Evolutionary conservation across 805 yeast genomes (phyloP).

Genomic region (Torulaspora indica): DNA sequence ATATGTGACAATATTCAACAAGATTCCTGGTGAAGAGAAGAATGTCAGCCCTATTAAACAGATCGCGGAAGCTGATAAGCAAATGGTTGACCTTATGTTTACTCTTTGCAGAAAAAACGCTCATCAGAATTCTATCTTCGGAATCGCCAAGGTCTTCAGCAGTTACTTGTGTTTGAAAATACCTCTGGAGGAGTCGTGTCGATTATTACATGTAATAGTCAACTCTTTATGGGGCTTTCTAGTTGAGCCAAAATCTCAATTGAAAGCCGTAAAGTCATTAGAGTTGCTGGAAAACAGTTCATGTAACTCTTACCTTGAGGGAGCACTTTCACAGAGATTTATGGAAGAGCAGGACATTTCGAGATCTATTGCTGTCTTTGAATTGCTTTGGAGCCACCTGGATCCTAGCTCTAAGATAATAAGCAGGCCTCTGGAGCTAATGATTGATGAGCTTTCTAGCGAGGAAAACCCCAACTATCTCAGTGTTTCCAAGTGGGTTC

Average conservation of each 20-base stretch:
- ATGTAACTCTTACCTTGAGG: conserved; percentile 58
- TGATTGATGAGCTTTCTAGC: conserved; percentile 58
- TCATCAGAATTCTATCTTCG: conserved; percentile 21
- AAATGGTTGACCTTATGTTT: conserved; percentile 32
- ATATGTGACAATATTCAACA: conserved; percentile 39
- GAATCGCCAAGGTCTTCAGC: conserved; percentile 32
- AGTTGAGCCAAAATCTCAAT: conserved; percentile 50
- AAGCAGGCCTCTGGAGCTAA: conserved; percentile 57
- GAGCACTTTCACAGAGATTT: conserved; percentile 59
- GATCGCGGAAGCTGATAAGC: conserved; percentile 34
- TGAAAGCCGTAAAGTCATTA: conserved; percentile 62
- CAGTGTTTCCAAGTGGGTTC: conserved; percentile 48
- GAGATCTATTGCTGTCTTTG: conserved; percentile 50
- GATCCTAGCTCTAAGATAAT: conserved; percentile 38
- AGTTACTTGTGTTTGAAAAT: conserved; percentile 30
- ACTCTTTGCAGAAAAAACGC: conserved; percentile 9
- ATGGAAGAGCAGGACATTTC: conserved; percentile 38
- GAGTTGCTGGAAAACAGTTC: conserved; percentile 56
- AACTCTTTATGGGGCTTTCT: conserved; percentile 54
- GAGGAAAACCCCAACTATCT: conserved; percentile 42
- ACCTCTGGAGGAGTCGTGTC: conserved; percentile 23
- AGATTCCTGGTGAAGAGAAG: conserved; percentile 41
- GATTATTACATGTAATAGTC: conserved; percentile 29
- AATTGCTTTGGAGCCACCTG: conserved; percentile 72
- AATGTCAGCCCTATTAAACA: conserved; percentile 3